phyloP scores from a whole-genome alignment of 352 stramenopile genomes.

The Globisporangium heterothallicum region DNA sequence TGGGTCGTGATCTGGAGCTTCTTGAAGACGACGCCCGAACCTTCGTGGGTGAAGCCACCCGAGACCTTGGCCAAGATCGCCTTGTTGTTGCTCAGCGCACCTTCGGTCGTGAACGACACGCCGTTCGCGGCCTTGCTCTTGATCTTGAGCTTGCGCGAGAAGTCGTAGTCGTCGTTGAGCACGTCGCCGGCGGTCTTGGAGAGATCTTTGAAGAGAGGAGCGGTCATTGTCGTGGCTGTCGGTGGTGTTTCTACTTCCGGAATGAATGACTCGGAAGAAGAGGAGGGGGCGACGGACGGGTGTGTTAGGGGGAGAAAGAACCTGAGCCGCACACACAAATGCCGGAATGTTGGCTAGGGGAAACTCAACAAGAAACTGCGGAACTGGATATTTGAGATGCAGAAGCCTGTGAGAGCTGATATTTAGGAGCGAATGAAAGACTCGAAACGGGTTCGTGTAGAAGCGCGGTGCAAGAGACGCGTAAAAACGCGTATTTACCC shows the following conservation, averaged over 20 bases:
- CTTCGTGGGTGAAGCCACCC: conserved; percentile 65
- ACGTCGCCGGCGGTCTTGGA: conserved; percentile 74
- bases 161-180: conserved; percentile 74
- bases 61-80: conserved; percentile 80
- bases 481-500: conserved; percentile 16
- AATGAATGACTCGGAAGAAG: conserved; percentile 27
- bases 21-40: conserved; percentile 71
- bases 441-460: no score
- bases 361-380: no score
- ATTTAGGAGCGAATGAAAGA: no score
- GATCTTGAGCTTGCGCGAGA: conserved; percentile 77
- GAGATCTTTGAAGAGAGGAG: conserved; percentile 77
- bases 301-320: neutral
- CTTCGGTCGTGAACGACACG: conserved; percentile 73
- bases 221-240: conserved; percentile 28
- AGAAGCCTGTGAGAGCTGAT: neutral
- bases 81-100: conserved; percentile 74
- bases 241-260: conserved; percentile 32
- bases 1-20: conserved; percentile 85
- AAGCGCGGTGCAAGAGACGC: neutral
- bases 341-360: no score
- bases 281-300: no score
- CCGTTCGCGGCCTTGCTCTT: conserved; percentile 74
- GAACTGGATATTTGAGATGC: no score
- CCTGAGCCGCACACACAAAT: conserved; percentile 22